Base-by-base conservation (phyloP, 2,329 filamentous ascomycete species). In the Rhynchosporium graminicola region DNA sequence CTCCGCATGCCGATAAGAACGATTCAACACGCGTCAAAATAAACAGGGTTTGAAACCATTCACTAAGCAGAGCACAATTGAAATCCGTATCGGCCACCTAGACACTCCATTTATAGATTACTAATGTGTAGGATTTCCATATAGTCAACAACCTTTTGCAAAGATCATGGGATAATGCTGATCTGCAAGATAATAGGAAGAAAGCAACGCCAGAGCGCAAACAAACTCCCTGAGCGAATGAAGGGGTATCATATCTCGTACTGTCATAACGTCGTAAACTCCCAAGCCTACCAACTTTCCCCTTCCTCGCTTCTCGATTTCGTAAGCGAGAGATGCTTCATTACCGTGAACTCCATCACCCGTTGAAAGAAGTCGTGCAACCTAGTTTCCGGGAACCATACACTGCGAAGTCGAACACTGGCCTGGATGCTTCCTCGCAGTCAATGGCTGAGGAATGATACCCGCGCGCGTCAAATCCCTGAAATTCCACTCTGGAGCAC, bases 401-500 rank as follows among this genome's bases (percentile, higher is more conserved):
- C 72, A 74, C 12, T 63, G 28, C 15, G 61, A 45, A 12, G 69
- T 70, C n/a, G 51, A 40, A 57, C 73, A 74, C 42, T 74, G 73
- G 31, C 55, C 55, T 2, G 70, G 65, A 57, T 63, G 67, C 46
- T 71, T 71, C 28, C 73, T 62, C 31, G 64, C 68, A 0, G 72
- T 76, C 20, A 79, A 67, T 15, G 73, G 74, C 55, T 75, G 70
- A 12, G 77, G 77, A 60, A 79, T 73, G 38, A 78, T 61, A 3
- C 76, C 78, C 43, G 76, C 75, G 43, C 74, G 62, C 6, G 77
- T 73, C 15, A 77, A 66, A 61, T 78, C 74, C 50, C 73, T 70
- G 67, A 80, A 74, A 13, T 76, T 73, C 78, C 79, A 80, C 43
- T 75, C 76, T 1, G 72, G 71, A 4, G 76, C 75, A 5, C 72